Conservation (phyloP, 768 basidiomycete species). For the Phlegmacium glaucopus region DNA sequence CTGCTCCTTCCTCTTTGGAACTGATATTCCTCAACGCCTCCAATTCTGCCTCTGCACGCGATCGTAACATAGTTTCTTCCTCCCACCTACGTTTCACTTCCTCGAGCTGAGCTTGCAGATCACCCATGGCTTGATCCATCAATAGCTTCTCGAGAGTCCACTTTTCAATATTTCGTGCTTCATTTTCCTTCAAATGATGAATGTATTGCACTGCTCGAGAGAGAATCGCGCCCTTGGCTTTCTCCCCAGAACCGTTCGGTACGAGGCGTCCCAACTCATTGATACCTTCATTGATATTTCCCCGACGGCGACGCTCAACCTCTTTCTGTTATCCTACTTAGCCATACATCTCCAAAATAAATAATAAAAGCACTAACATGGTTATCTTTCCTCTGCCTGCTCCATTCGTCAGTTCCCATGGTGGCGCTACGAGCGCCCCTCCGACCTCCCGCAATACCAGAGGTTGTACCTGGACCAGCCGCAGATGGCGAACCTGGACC, state of each 20-base stretch:
- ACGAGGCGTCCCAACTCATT: slow-evolving; percentile 87
- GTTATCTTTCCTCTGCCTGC: slow-evolving; percentile 76
- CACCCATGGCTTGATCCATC: slow-evolving; percentile 91
- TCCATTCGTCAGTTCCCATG: slow-evolving; percentile 79
- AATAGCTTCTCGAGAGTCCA: slow-evolving; percentile 92
- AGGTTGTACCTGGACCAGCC: slow-evolving; percentile 13
- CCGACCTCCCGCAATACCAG: slow-evolving; percentile 23
- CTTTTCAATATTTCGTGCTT: slow-evolving; percentile 87
- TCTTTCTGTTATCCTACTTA: slow-evolving; percentile 72
- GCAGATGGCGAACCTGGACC: slow-evolving; percentile 23
- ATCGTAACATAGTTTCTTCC: slow-evolving; percentile 61
- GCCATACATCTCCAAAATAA: slow-evolving; percentile 4
- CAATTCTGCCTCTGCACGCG: slow-evolving; percentile 63
- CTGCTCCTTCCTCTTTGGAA: slow-evolving; percentile 17
- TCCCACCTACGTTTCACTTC: slow-evolving; percentile 82
- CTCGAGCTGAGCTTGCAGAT: slow-evolving; percentile 78
- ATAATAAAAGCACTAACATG: slow-evolving; percentile 45
- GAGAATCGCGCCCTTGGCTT: slow-evolving; percentile 88
- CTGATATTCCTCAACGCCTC: slow-evolving; percentile 45
- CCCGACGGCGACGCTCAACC: slow-evolving; percentile 91
- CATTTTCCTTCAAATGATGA: slow-evolving; percentile 86
- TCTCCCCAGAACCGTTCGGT: slow-evolving; percentile 83
- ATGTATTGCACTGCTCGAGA: slow-evolving; percentile 89
- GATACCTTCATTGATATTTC: slow-evolving; percentile 97
- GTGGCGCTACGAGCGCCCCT: slow-evolving; percentile 55